A percentile compares a stretch with the other conserved stretches of the same genome.
These are phyloP conservation scores for Calonectria honghensis DNA, from an alignment of 2,329 filamentous ascomycete species.

Conservation along the genomic window DNA sequence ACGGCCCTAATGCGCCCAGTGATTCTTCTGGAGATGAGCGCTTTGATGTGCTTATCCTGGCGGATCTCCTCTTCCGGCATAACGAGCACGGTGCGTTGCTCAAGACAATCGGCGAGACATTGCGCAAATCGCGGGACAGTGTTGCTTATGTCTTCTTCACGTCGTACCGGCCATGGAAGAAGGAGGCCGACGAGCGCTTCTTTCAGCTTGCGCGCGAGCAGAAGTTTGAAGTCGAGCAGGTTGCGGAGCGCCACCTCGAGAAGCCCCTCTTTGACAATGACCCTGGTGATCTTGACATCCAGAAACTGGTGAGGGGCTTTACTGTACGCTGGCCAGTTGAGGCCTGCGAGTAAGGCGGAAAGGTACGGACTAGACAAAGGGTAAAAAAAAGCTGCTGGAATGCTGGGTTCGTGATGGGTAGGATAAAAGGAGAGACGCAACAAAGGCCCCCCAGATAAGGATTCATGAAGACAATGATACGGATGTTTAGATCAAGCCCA, in stretches of 20 bases:
- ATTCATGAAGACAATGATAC: conserved; percentile 32
- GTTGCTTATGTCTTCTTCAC: conserved; percentile 94
- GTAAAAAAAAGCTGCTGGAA: conserved; percentile 10
- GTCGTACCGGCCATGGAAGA: conserved; percentile 92
- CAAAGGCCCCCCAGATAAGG: conserved; percentile 15
- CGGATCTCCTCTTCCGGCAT: conserved; percentile 94
- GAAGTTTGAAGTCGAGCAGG: conserved; percentile 86
- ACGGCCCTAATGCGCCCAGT: conserved; percentile 44
- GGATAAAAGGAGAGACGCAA: conserved; percentile 10
- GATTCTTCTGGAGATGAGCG: conserved; percentile 52
- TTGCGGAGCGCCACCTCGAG: conserved; percentile 88
- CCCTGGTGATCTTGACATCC: conserved; percentile 86
- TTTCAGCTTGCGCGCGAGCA: conserved; percentile 84
- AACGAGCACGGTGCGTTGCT: conserved; percentile 88
- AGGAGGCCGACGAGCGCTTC: conserved; percentile 89
- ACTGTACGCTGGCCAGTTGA: conserved; percentile 78
- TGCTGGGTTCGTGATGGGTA: conserved; percentile 15
- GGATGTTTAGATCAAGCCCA: conserved; percentile 2
- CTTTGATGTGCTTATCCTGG: conserved; percentile 90
- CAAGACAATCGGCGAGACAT: conserved; percentile 79
- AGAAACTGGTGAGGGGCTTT: conserved; percentile 89
- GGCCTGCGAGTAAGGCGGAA: conserved; percentile 48
- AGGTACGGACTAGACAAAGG: neutral
- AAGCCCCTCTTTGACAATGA: conserved; percentile 93
- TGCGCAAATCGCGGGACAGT: conserved; percentile 74